Evolutionary conservation across 176 grass and related monocot genomes (phyloP).

Genomic region (Phoenix dactylifera): DNA sequence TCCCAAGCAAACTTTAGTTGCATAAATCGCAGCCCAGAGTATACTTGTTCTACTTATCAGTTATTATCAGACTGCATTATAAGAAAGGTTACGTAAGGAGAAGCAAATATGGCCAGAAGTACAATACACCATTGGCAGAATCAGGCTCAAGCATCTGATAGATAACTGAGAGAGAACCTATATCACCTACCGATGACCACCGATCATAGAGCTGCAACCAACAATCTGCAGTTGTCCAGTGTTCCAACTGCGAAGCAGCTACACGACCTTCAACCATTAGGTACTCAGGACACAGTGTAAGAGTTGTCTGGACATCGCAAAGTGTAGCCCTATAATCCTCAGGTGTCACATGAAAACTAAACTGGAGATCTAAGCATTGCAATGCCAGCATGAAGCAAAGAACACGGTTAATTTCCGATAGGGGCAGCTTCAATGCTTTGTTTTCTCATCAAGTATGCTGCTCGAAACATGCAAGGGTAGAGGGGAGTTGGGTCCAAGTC

Average conservation of each 20-base stretch:
- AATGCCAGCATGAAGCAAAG: constrained; percentile 75
- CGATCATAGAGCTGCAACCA: constrained; percentile 97
- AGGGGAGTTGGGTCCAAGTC: constrained; percentile 77
- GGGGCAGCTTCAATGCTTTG: constrained; percentile 81
- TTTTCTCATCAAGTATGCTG: constrained; percentile 73
- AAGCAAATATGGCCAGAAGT: constrained; percentile 95
- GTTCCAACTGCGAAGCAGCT: constrained; percentile 63
- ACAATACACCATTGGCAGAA: constrained; percentile 84
- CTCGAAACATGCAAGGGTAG: constrained; percentile 85
- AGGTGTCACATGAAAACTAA: constrained; percentile 74
- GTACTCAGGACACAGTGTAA: constrained; percentile 79
- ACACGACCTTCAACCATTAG: constrained; percentile 90
- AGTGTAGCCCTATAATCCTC: constrained; percentile 82
- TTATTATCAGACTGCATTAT: no score
- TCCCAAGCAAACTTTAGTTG: neutral
- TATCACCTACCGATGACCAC: constrained; percentile 97
- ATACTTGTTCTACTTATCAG: no score
- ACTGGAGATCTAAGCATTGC: constrained; percentile 85
- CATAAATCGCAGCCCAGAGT: no score
- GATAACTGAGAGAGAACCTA: constrained; percentile 91
- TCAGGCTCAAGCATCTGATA: constrained; percentile 99
- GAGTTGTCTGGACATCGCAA: constrained; percentile 83
- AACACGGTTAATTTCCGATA: constrained; percentile 73
- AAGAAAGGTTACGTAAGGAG: constrained; percentile 71
- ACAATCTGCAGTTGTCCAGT: constrained; percentile 91